Conservation (phyloP, 2,329 filamentous ascomycete genomes). For the Beauveria varroae region DNA sequence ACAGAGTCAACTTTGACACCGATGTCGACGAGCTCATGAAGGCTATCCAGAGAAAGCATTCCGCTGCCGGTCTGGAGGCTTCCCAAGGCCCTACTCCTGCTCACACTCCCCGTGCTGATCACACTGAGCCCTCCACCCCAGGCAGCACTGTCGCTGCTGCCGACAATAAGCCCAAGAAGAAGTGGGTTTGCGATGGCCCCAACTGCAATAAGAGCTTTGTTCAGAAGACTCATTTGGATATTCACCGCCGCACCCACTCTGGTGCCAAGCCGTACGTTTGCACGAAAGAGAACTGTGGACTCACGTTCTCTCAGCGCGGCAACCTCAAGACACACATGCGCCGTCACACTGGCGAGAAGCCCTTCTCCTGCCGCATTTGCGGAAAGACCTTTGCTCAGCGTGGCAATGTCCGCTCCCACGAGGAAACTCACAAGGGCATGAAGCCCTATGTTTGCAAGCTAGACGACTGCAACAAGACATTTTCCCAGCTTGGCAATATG, state of each 20-base stretch:
- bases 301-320: conserved; percentile 80
- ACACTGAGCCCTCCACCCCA: conserved; percentile 23
- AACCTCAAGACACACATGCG: conserved; percentile 90
- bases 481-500: conserved; percentile 85
- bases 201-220: conserved; percentile 76
- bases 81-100: conserved; percentile 10
- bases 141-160: conserved; percentile 19
- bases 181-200: conserved; percentile 65
- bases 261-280: conserved; percentile 82
- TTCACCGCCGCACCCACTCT: conserved; percentile 81
- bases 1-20: conserved; percentile 64
- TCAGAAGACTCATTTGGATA: conserved; percentile 89
- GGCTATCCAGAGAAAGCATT: conserved; percentile 65
- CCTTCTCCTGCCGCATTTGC: conserved; percentile 72
- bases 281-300: conserved; percentile 63
- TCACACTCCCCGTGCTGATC: conserved; percentile 1
- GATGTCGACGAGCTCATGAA: conserved; percentile 85
- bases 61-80: conserved; percentile 24
- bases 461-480: conserved; percentile 78
- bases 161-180: conserved; percentile 38
- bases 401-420: conserved; percentile 78
- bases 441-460: conserved; percentile 78
- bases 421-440: conserved; percentile 67
- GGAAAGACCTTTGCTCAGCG: conserved; percentile 78
- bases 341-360: conserved; percentile 79